phyloP scores from a whole-genome alignment of 2,329 filamentous ascomycete species.

The Aspergillus amoenus region DNA sequence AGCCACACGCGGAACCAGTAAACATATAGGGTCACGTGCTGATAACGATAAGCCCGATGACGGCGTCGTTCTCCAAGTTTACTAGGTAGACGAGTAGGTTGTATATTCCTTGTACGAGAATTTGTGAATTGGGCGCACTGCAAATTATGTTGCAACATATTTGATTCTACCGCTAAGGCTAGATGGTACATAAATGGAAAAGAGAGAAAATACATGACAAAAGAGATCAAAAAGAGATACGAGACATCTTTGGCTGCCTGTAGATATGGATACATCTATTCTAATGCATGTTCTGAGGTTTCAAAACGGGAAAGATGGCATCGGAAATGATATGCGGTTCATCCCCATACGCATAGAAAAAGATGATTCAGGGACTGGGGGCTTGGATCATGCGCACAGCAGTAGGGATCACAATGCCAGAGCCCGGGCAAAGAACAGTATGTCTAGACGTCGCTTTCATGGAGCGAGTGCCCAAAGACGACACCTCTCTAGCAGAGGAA shows the following conservation, averaged over 20 bases:
- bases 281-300: constrained; percentile 25
- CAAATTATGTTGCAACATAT: not conserved
- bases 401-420: constrained; percentile 5
- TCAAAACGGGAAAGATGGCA: constrained; percentile 16
- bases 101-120: too few relatives aligned
- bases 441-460: constrained; percentile 9
- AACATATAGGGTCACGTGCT: not conserved
- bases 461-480: not conserved
- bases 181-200: constrained; percentile 6
- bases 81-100: too few relatives aligned
- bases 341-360: constrained; percentile 16
- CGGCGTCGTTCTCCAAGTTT: not conserved
- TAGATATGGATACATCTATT: constrained; percentile 38
- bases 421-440: constrained; percentile 7
- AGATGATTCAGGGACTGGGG: constrained; percentile 10
- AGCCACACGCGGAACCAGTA: not conserved
- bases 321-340: constrained; percentile 16
- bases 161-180: constrained; percentile 6
- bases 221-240: constrained; percentile 1
- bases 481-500: not conserved
- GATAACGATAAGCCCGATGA: not conserved
- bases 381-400: not conserved
- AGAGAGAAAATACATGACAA: constrained; percentile 3
- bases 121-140: not conserved
- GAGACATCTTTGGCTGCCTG: constrained; percentile 15